Evolutionary conservation across 805 yeast species (phyloP), one percentile per base, ranked within the genome.

Genomic region (Saccharomycopsis sp.): DNA sequence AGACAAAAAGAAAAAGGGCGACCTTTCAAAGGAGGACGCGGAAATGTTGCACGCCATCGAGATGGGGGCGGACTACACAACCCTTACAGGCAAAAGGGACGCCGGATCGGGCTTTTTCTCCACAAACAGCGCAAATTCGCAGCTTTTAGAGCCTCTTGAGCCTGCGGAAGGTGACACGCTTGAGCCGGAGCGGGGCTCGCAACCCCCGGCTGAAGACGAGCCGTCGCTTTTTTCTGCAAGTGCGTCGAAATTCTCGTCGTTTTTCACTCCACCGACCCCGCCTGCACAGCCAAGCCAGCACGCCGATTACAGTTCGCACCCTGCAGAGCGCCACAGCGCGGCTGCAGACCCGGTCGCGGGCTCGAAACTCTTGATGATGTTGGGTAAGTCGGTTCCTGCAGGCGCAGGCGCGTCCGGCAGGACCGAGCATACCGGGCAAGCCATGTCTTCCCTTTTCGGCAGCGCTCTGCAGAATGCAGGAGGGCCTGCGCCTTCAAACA

Each of bases 1-100:
- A 64, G 81, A 81, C 46, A 74, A 74, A 40, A 74, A 71, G 60
- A 72, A 75, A 63, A 74, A 76, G 52, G 82, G 81, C 3, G 80
- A 76, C 23, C 14, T 34, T 24, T 24, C 54, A 12, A 24, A 55
- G 21, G 55, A 50, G 20, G 57, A 46, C 14, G 57, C 56, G 41
- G 53, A 55, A 50, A 24, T 24, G 9, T 57, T 53, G 37, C 48
- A 57, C n/a, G 61, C 46, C 37, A 16, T 55, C 34, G 51, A 41
- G 20, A 21, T 34, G 2, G 54, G 16, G 2, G 44, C 29, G 16
- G 51, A 23, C n/a, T 47, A 29, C n/a, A 15, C 54, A n/a, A 18
- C 23, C n/a, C 29, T 47, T 23, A 24, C 34, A 21, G 57, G 20
- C 12, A 50, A 40, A 3, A 34, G 18, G 15, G 40, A 52, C 16